Conservation (phyloP, 805 yeast species). For the Candida verbasci region DNA sequence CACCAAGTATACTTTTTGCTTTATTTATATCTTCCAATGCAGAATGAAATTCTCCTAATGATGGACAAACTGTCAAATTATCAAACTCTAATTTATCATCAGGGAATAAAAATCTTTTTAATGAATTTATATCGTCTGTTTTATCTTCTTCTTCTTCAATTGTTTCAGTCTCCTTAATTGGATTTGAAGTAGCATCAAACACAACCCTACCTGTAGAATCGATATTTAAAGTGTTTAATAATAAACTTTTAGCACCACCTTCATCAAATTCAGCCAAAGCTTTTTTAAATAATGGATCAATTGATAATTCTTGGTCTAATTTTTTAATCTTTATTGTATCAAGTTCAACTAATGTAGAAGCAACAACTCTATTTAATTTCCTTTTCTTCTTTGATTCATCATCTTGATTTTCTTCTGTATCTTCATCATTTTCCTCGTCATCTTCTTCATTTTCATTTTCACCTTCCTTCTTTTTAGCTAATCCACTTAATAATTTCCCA, state of each 20-base stretch:
- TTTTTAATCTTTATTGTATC: slow-evolving; percentile 48
- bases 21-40: slow-evolving; percentile 47
- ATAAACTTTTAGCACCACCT: slow-evolving; percentile 72
- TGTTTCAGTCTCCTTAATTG: slow-evolving; percentile 6
- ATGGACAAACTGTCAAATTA: slow-evolving; percentile 59
- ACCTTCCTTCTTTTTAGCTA: slow-evolving; percentile 40
- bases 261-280: slow-evolving; percentile 77
- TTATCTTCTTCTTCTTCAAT: slow-evolving; percentile 14
- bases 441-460: slow-evolving; percentile 19
- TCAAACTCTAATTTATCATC: slow-evolving; percentile 17
- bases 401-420: slow-evolving; percentile 13
- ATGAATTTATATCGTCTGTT: slow-evolving; percentile 15
- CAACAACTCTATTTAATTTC: slow-evolving; percentile 29
- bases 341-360: slow-evolving; percentile 50
- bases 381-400: slow-evolving; percentile 20
- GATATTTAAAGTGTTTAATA: slow-evolving; percentile 56
- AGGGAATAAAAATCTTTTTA: slow-evolving; percentile 18
- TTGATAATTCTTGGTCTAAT: slow-evolving; percentile 58
- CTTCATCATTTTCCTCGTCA: slow-evolving; percentile 16
- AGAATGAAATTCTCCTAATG: slow-evolving; percentile 54
- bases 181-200: slow-evolving; percentile 55
- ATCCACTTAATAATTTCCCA: slow-evolving; percentile 73
- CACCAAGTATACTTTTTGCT: slow-evolving; percentile 43
- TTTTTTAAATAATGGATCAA: slow-evolving; percentile 73
- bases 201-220: slow-evolving; percentile 54